phyloP scores from a whole-genome alignment of 306 rosid genomes.

The Astragalus membranaceus region DNA sequence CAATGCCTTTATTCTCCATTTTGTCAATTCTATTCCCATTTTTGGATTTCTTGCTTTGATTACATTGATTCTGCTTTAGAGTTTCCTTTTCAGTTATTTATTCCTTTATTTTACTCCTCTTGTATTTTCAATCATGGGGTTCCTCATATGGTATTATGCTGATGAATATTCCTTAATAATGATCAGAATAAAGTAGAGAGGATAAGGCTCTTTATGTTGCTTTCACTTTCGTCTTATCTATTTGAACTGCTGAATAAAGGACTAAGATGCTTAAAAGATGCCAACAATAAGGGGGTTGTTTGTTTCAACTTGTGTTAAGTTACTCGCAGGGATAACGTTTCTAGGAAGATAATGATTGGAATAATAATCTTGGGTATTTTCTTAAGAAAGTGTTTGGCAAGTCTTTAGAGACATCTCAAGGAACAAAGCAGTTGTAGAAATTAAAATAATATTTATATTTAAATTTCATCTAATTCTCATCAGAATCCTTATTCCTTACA shows the following conservation, averaged over 20 bases:
- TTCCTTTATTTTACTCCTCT: background rate
- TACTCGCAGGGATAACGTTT: too few species aligned
- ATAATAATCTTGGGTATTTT: too few species aligned
- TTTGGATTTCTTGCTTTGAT: constrained; percentile 19
- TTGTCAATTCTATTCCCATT: constrained; percentile 26
- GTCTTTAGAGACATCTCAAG: too few species aligned
- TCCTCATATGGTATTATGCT: constrained; percentile 13
- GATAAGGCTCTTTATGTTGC: background rate
- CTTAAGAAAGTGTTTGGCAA: too few species aligned
- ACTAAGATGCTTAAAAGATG: constrained; percentile 1
- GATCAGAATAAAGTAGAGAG: background rate
- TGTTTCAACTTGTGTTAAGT: too few species aligned
- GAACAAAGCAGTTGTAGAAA: too few species aligned
- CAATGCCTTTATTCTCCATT: constrained; percentile 28
- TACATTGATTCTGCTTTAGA: constrained; percentile 19
- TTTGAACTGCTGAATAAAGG: background rate
- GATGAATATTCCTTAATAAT: constrained; percentile 23
- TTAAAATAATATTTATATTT: too few species aligned
- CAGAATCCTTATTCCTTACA: too few species aligned
- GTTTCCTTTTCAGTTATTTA: constrained; percentile 4
- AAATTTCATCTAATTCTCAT: too few species aligned
- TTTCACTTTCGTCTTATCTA: background rate
- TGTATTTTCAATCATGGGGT: background rate
- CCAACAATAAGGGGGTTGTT: background rate
- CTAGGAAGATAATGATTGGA: too few species aligned